Evolutionary conservation across 306 rosid species (phyloP).

Genomic region (Mimosa pudica): DNA sequence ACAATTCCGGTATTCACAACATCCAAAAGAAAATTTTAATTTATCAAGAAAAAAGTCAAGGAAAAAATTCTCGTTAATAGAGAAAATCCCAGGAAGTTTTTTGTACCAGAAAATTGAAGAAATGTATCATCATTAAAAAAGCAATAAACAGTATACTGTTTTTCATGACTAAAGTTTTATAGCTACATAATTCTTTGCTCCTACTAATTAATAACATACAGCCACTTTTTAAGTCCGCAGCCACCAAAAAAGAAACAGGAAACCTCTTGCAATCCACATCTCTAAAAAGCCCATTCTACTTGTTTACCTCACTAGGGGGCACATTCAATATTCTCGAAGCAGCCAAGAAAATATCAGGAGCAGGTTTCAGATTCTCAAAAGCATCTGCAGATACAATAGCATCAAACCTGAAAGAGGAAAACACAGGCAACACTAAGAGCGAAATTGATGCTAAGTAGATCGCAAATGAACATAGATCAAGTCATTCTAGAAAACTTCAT

Average conservation of each 20-base stretch:
- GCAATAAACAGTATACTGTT: constrained; percentile 1
- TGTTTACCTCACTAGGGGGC: constrained; percentile 68
- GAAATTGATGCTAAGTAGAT: constrained; percentile 2
- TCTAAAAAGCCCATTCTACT: constrained; percentile 32
- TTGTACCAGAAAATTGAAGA: constrained; percentile 10
- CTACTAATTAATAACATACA: constrained; percentile 8
- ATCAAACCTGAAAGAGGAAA: constrained; percentile 77
- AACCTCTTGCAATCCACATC: neutral
- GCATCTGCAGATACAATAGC: constrained; percentile 97
- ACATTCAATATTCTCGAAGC: constrained; percentile 81
- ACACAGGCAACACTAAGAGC: constrained; percentile 22
- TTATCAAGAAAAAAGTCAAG: constrained; percentile 24
- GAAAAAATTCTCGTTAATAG: neutral
- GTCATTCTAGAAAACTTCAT: constrained; percentile 21
- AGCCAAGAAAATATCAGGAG: constrained; percentile 95
- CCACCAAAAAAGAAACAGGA: neutral
- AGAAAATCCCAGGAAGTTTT: constrained; percentile 2
- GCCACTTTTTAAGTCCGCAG: constrained; percentile 28
- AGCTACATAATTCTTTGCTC: constrained; percentile 18
- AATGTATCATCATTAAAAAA: constrained; percentile 19
- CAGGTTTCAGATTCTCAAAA: constrained; percentile 95
- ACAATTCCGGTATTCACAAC: neutral
- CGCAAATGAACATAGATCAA: constrained; percentile 21
- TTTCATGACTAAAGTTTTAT: constrained; percentile 23
- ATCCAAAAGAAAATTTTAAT: constrained; percentile 18